Evolutionary conservation across 768 basidiomycete species (phyloP).

Genomic region (Harrya chromipes): DNA sequence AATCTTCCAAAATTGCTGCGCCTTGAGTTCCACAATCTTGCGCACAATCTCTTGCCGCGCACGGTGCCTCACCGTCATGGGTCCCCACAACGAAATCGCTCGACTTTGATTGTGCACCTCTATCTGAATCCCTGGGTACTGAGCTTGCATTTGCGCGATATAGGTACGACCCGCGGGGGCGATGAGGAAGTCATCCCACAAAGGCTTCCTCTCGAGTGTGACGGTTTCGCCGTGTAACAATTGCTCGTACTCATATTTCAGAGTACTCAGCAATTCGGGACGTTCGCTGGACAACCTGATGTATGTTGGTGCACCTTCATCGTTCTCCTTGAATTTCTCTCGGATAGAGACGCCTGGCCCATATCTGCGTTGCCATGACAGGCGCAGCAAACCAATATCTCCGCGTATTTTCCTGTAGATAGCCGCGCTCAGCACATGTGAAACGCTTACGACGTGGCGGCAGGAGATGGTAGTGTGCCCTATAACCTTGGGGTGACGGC

Average conservation of each 20-base stretch:
- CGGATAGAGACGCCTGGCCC: conserved; percentile 31
- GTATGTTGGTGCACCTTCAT: conserved; percentile 21
- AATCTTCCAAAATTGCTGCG: conserved; percentile 42
- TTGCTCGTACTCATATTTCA: conserved; percentile 62
- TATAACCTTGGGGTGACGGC: conserved; percentile 41
- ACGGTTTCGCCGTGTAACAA: conserved; percentile 60
- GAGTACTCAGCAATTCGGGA: conserved; percentile 45
- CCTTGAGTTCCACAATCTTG: conserved; percentile 43
- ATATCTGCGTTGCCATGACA: conserved; percentile 31
- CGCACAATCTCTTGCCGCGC: conserved; percentile 46
- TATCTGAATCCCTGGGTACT: conserved; percentile 42
- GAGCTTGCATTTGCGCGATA: conserved; percentile 41
- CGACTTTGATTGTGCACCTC: conserved; percentile 40
- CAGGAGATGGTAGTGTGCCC: conserved; percentile 49
- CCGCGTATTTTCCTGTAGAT: conserved; percentile 39
- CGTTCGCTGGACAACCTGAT: conserved; percentile 53
- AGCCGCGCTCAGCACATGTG: conserved; percentile 38
- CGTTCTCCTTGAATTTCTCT: conserved; percentile 15
- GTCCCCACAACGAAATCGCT: conserved; percentile 54
- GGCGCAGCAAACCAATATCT: conserved; percentile 48
- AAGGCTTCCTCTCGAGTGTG: conserved; percentile 44
- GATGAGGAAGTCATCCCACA: conserved; percentile 68
- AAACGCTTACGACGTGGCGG: conserved; percentile 51
- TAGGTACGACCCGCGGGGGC: conserved; percentile 40
- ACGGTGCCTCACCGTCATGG: conserved; percentile 35